Evolutionary conservation across 495 filamentous ascomycete species (phyloP), one percentile per base, ranked within the genome.

Genomic region (Letharia columbiana): DNA sequence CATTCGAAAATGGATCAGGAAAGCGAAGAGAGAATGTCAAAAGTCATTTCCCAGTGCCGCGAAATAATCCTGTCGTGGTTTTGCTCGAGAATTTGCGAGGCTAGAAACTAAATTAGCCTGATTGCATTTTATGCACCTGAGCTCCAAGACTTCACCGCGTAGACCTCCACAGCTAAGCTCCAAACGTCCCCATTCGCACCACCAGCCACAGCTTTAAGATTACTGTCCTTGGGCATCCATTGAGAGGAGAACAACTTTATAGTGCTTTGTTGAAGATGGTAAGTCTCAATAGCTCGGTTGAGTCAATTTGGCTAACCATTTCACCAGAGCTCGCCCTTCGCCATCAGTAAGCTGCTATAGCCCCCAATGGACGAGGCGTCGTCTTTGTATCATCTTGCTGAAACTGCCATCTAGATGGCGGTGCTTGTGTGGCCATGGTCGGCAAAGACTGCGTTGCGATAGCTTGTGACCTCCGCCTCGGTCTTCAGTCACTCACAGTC

Each of bases 381-480:
- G 8, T n/a, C 35, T 66, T 69, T 66, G 33, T 28, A 28, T 10
- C 62, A 57, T 33, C 28, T 37, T 20, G 33, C 72, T 81, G 75
- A 81, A 67, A 41, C 35, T 62, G 40, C 8, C 59, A 39, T 64
- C 57, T 74, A 96, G 91, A 96, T 84, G 92, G 92, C 79, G 92
- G 92, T 77, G 92, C 92, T 80, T 92, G 89, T 80, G 90, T 96
- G 72, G 92, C 91, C 76, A 98, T 98, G 94, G 91, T 94, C 64
- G 94, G 94, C 82, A 98, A 98, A 78, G 91, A 96, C 87, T 98
- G 94, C 78, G 94, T 98, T 52, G 94, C 94, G 78, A 98, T 98
- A 73, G 94, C 94, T 74, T 98, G 94, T 82, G 94, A 98, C 79
- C 92, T 98, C 68, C 92, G 94, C 64, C 90, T 98, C 65, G 94